Conservation (phyloP, 345 rosid species). For the Boechera stricta region DNA sequence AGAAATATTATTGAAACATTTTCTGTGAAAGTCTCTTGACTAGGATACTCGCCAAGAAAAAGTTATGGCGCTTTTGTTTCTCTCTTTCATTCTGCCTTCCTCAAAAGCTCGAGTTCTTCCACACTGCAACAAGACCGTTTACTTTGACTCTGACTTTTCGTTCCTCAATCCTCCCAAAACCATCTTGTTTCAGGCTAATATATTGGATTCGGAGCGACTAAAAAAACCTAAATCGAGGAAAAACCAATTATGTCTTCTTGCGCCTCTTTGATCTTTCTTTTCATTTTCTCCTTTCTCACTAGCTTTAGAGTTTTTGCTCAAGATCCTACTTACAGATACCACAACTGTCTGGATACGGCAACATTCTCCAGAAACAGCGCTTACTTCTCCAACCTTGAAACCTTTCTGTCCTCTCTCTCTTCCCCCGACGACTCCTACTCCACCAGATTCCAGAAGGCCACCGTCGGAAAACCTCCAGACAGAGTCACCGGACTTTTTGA, state of each 20-base stretch:
- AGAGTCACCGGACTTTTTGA: constrained; percentile 42
- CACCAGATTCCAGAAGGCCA: constrained; percentile 18
- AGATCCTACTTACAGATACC: background rate
- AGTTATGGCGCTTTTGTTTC: too few relatives aligned
- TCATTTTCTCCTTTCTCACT: background rate
- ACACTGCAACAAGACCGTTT: too few relatives aligned
- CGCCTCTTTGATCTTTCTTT: background rate
- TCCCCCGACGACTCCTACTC: constrained; percentile 2
- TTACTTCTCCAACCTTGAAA: constrained; percentile 42
- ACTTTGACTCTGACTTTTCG: too few relatives aligned
- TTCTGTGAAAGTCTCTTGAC: too few relatives aligned
- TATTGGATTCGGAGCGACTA: too few relatives aligned
- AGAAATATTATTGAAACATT: too few relatives aligned
- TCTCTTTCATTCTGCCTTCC: too few relatives aligned
- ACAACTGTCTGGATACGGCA: background rate
- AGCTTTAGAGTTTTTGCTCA: constrained; percentile 34
- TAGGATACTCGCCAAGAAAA: too few relatives aligned
- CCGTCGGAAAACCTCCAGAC: constrained; percentile 35
- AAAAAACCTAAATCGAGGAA: background rate
- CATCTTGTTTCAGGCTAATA: too few relatives aligned
- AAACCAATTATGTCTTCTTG: background rate
- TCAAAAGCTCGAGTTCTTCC: too few relatives aligned
- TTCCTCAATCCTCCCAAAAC: too few relatives aligned
- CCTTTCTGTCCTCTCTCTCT: constrained; percentile 38
- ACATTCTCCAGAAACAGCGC: constrained; percentile 44